Base-by-base conservation (phyloP, 192 early-diverging fungal species). In the Podila clonocystis region DNA sequence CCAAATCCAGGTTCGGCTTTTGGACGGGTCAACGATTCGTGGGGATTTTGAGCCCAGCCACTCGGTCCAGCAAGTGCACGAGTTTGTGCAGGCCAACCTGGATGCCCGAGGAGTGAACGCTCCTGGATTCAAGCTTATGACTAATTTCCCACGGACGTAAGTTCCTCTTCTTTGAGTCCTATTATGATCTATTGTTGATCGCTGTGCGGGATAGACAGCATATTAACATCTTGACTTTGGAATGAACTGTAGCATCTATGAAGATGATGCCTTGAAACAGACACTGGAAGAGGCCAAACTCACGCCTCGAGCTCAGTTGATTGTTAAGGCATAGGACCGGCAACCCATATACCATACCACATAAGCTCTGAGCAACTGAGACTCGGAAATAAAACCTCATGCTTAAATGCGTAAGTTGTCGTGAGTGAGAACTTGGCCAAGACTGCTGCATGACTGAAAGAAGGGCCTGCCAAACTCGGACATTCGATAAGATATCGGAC, bases 41-140 rank as follows among this genome's bases (percentile, higher is more conserved):
- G 77, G 77, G 0, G 29, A 72, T n/a, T 80, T 80, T 63, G 77
- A 80, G 26, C 66, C 77, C 13, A 52, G 61, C 9, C 77, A 80
- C 48, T 68, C 61, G 9, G 15, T 80, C 22, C 65, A 61, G 52
- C 52, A 69, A 22, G 77, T 80, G n/a, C 64, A 69, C 13, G 67
- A 80, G 24, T 80, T 80, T 73, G 71, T 80, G 24, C 55, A 58
- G 52, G 71, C 70, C 4, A 80, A 80, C 48, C 17, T 80, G 55
- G 67, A 73, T 17, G 77, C 67, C 15, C 26, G 70, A n/a, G 63
- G 67, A 5, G 49, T 63, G 19, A n/a, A 52, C 0, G 70, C 58
- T 3, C 66, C 60, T 22, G 67, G 62, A 52, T 80, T 80, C 50
- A 48, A 50, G 2, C 28, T 80, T 59, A 80, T 80, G 77, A 73